Evolutionary conservation across 495 filamentous ascomycete species (phyloP).

Genomic region (Lichenothelia convexa): DNA sequence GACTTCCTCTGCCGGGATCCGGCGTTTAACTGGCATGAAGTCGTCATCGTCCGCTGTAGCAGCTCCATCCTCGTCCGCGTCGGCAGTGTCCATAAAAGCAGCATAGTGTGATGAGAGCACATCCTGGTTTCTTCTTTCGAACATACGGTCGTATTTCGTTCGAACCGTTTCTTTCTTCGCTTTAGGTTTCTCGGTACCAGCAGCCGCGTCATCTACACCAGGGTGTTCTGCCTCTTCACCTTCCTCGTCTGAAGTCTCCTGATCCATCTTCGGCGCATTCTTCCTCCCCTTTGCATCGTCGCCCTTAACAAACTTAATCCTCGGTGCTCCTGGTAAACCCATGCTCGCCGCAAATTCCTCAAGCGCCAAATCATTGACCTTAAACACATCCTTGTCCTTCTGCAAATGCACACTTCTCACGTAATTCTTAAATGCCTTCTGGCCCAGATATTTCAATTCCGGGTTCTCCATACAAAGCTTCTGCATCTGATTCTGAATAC

Average conservation of each 20-base stretch:
- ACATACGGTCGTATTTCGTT: slow-evolving; percentile 94
- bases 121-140: slow-evolving; percentile 84
- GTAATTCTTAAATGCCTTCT: slow-evolving; percentile 89
- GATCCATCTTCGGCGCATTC: slow-evolving; percentile 51
- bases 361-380: slow-evolving; percentile 57
- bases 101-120: slow-evolving; percentile 84
- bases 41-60: slow-evolving; percentile 46
- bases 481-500: slow-evolving; percentile 65
- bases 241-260: slow-evolving; percentile 32
- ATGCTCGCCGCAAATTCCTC: slow-evolving; percentile 74
- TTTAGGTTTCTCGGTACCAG: slow-evolving; percentile 29
- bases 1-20: slow-evolving; percentile 34
- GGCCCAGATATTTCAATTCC: slow-evolving; percentile 83
- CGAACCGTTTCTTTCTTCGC: slow-evolving; percentile 48
- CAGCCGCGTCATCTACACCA: slow-evolving; percentile 26
- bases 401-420: slow-evolving; percentile 66
- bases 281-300: slow-evolving; percentile 72
- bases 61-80: slow-evolving; percentile 12
- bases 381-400: slow-evolving; percentile 83
- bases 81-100: slow-evolving; percentile 49
- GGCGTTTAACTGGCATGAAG: slow-evolving; percentile 78
- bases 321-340: slow-evolving; percentile 76
- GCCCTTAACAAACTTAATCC: slow-evolving; percentile 80
- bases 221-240: slow-evolving; percentile 18
- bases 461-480: slow-evolving; percentile 90